These are phyloP conservation scores for Taiozyma onychis DNA, from an alignment of 1,139 yeast genomes.

Conservation along the genomic window DNA sequence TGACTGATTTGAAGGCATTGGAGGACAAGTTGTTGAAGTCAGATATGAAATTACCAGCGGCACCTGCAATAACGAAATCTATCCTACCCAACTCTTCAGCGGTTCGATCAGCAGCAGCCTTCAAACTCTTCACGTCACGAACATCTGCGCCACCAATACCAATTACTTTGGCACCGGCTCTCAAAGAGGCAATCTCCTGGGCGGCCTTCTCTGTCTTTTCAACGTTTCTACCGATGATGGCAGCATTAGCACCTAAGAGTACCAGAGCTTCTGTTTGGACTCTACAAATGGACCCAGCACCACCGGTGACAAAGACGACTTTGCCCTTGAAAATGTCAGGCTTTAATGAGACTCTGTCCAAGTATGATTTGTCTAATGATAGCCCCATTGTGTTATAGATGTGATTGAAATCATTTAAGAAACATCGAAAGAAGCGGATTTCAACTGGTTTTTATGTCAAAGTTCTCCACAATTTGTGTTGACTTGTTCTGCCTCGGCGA, in stretches of 20 bases:
- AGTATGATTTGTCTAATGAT: conserved; percentile 20
- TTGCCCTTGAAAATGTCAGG: conserved; percentile 70
- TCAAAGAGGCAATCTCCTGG: conserved; percentile 48
- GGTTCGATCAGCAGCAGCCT: conserved; percentile 57
- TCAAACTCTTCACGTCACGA: conserved; percentile 53
- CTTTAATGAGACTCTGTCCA: conserved; percentile 33
- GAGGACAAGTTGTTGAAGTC: conserved; percentile 74
- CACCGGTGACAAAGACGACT: conserved; percentile 90
- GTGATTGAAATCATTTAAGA: background rate
- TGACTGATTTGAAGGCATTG: conserved; percentile 83
- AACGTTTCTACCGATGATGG: conserved; percentile 71
- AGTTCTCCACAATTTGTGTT: background rate
- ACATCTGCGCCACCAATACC: conserved; percentile 75
- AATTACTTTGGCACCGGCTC: conserved; percentile 58
- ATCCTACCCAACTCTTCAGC: conserved; percentile 63
- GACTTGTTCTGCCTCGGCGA: background rate
- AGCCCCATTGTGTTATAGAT: conserved; percentile 3
- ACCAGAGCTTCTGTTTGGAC: conserved; percentile 83
- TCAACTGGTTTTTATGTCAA: background rate
- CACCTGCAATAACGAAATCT: conserved; percentile 88
- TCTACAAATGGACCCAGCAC: conserved; percentile 89
- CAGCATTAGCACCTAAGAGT: conserved; percentile 78
- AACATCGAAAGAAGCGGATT: background rate
- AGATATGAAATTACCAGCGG: conserved; percentile 87
- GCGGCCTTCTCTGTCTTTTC: conserved; percentile 65